phyloP scores from a whole-genome alignment of 2,329 filamentous ascomycete species.

The Alternaria arbusti region DNA sequence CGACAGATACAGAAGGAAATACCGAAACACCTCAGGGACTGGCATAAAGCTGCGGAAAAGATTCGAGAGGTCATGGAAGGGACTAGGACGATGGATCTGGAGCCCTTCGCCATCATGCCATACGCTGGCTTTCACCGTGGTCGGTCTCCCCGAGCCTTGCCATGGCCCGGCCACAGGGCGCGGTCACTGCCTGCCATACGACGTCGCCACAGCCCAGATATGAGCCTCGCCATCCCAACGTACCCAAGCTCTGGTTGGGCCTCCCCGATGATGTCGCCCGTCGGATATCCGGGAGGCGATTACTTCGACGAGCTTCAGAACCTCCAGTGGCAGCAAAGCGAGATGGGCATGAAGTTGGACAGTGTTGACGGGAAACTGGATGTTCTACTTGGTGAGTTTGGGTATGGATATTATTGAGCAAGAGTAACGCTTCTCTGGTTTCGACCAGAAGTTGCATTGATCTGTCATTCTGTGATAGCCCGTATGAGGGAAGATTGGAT shows the following conservation, averaged over 20 bases:
- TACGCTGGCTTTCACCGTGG: background rate
- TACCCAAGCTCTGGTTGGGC: background rate
- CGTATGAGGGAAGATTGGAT: background rate
- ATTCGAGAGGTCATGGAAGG: background rate
- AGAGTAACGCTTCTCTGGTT: background rate
- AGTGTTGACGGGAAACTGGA: conserved; percentile 1
- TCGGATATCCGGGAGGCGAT: background rate
- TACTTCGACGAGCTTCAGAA: background rate
- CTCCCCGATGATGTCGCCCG: background rate
- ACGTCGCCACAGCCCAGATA: background rate
- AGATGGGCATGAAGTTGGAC: background rate
- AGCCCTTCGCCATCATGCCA: background rate
- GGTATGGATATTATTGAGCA: background rate
- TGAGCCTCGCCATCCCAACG: background rate
- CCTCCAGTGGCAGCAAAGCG: background rate
- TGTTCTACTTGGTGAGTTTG: background rate
- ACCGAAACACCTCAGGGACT: no score
- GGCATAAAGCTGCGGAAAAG: no score
- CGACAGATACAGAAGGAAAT: no score
- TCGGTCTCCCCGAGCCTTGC: background rate
- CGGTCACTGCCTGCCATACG: background rate
- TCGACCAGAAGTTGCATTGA: background rate
- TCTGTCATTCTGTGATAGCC: background rate
- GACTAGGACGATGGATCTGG: background rate
- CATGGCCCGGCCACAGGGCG: background rate